Conservation (phyloP, 73 alveolate species). For the Stentor roeselii region DNA sequence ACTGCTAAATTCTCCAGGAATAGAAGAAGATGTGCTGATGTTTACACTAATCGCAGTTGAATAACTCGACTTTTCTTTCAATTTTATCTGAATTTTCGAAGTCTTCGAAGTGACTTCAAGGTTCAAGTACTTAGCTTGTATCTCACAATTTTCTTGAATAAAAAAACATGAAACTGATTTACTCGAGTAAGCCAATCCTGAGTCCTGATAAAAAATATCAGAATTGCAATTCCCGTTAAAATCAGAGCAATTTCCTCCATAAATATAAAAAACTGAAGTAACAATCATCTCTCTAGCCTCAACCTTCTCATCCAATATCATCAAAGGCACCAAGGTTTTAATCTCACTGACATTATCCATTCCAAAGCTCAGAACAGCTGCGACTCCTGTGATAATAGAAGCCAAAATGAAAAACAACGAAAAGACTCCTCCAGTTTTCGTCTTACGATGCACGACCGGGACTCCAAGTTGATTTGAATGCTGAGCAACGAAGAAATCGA, state of each 20-base stretch:
- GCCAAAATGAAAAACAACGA: not conserved
- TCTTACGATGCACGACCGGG: not conserved
- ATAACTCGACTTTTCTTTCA: not conserved
- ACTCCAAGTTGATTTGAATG: not conserved
- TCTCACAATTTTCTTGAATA: not conserved
- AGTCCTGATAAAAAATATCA: not conserved
- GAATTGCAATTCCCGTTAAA: not conserved
- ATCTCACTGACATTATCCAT: not conserved
- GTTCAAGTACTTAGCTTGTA: too few relatives aligned
- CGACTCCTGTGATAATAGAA: not conserved
- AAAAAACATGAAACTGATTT: not conserved
- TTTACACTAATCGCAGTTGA: not conserved
- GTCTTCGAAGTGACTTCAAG: not conserved
- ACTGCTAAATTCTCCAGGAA: constrained; percentile 1
- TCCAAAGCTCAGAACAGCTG: not conserved
- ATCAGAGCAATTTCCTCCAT: not conserved
- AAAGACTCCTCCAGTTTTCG: not conserved
- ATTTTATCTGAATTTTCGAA: too few relatives aligned
- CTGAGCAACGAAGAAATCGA: not conserved
- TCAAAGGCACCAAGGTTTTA: not conserved
- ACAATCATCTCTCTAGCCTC: not conserved
- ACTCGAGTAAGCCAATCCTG: not conserved
- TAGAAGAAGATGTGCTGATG: not conserved
- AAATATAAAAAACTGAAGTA: not conserved
- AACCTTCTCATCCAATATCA: not conserved